Percentiles rank a stretch among this genome's conserved stretches.
Conservation (phyloP, 2,329 filamentous ascomycete genomes). For the Botryotinia globosa region DNA sequence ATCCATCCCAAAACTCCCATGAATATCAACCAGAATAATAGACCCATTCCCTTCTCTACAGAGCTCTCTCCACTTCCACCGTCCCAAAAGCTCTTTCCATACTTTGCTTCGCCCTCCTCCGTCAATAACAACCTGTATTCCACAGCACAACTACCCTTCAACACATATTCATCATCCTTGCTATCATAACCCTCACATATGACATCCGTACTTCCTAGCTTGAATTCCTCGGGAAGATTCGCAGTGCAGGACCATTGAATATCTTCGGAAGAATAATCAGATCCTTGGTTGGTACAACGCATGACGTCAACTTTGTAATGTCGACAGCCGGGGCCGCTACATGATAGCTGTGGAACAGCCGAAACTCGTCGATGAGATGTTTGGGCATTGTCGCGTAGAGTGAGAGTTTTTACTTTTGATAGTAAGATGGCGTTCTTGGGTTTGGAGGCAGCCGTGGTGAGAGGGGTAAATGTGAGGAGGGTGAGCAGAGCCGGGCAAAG, state of each 20-base stretch:
- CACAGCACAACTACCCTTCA: slow-evolving; percentile 89
- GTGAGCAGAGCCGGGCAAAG: slow-evolving; percentile 31
- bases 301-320: slow-evolving; percentile 71
- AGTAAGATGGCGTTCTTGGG: slow-evolving; percentile 54
- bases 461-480: slow-evolving; percentile 31
- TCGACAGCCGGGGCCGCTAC: slow-evolving; percentile 56
- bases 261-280: slow-evolving; percentile 74
- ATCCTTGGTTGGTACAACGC: slow-evolving; percentile 85
- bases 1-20: slow-evolving; percentile 60
- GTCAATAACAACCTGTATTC: slow-evolving; percentile 83
- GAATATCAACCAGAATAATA: slow-evolving; percentile 62
- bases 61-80: slow-evolving; percentile 10
- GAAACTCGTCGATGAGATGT: slow-evolving; percentile 75
- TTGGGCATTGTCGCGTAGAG: slow-evolving; percentile 63
- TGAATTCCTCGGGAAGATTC: slow-evolving; percentile 57
- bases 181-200: slow-evolving; percentile 84
- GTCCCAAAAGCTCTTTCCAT: slow-evolving; percentile 43
- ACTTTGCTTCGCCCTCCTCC: slow-evolving; percentile 67
- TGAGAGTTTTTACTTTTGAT: slow-evolving; percentile 71
- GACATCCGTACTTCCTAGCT: slow-evolving; percentile 82
- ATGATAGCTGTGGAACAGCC: slow-evolving; percentile 75
- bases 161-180: slow-evolving; percentile 76
- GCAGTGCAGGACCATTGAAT: slow-evolving; percentile 87
- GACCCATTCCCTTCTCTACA: slow-evolving; percentile 28
- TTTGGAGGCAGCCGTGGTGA: slow-evolving; percentile 2